These are phyloP conservation scores for Pythium apleroticum DNA, from an alignment of 352 stramenopile species.

Conservation along the genomic window DNA sequence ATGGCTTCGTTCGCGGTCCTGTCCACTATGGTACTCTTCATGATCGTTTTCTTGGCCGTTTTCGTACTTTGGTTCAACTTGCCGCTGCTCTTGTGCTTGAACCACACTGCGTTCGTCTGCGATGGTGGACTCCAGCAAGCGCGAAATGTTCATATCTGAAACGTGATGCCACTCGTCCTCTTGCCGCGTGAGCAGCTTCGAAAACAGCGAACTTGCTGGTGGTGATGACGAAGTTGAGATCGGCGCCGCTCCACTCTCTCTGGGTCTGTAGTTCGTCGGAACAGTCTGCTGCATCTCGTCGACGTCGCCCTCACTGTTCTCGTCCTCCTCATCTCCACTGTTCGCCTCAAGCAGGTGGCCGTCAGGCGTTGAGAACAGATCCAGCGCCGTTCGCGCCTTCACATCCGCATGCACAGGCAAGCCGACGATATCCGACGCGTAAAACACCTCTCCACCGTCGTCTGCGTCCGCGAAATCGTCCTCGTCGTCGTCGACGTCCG, in stretches of 20 bases:
- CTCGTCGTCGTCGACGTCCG: background rate
- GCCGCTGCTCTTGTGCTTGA: background rate
- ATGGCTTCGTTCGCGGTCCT: background rate
- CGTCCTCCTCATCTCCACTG: background rate
- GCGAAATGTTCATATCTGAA: background rate
- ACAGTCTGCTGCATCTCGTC: conserved; percentile 1
- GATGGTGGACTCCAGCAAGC: background rate
- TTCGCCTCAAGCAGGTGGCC: background rate
- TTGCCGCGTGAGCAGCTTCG: background rate
- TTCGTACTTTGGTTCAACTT: background rate
- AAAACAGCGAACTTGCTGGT: background rate
- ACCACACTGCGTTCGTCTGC: background rate
- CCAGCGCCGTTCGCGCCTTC: conserved; percentile 16
- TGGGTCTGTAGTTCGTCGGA: conserved; percentile 11
- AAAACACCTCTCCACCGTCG: conserved; percentile 25
- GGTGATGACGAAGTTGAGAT: background rate
- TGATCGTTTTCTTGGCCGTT: background rate
- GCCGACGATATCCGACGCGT: conserved; percentile 27
- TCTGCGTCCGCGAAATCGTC: conserved; percentile 4
- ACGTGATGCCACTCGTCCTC: background rate
- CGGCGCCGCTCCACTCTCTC: background rate
- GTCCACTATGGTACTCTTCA: background rate
- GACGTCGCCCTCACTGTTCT: background rate
- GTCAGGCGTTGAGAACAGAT: conserved; percentile 12
- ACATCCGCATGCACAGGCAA: conserved; percentile 16